Base-by-base conservation (phyloP, 768 basidiomycete species). In the Auriscalpium microsporum region DNA sequence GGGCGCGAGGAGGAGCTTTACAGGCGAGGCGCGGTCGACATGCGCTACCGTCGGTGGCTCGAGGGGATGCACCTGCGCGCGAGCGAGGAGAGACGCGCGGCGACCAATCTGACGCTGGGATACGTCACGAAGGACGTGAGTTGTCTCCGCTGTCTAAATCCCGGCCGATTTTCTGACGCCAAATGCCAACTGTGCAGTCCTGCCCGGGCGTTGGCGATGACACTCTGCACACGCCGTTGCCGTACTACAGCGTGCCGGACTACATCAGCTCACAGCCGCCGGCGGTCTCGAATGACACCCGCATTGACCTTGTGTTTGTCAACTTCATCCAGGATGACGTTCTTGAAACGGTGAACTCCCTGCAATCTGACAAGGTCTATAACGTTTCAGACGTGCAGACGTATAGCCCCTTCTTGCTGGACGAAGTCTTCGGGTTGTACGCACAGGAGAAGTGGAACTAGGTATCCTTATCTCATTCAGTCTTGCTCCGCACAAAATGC, bases 141-240 rank as follows among this genome's bases (percentile, higher is more conserved):
- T 66, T 2, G 16, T 45, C 19, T 13, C 8, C 10, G 10, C 44
- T 40, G 48, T 36, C 28, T 4, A 28, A 28, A 4, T 28, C 28
- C 28, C 28, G 5, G 28, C 28, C 28, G 28, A 28, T 28, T 4
- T 28, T 28, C 28, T 28, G 28, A 28, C 28, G 28, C 28, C 28
- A 21, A 21, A 28, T 28, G 2, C 28, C 28, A 7, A 28, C 4
- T 28, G 28, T 54, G 33, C 16, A 82, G 86, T 71, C 79, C 1
- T 90, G 90, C 65, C 83, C 87, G 1, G 86, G 83, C 3, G 69
- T 80, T 9, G 90, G 89, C 2, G 90, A 92, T 64, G 90, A 92
- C 62, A 81, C 76, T 4, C 68, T 69, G 0, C 90, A 93, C 66
- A 61, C 70, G 1, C 80, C 87, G 2, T 65, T 87, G 51, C 77